Base-by-base conservation (phyloP, 306 rosid genomes). In the Hippophae rhamnoides region DNA sequence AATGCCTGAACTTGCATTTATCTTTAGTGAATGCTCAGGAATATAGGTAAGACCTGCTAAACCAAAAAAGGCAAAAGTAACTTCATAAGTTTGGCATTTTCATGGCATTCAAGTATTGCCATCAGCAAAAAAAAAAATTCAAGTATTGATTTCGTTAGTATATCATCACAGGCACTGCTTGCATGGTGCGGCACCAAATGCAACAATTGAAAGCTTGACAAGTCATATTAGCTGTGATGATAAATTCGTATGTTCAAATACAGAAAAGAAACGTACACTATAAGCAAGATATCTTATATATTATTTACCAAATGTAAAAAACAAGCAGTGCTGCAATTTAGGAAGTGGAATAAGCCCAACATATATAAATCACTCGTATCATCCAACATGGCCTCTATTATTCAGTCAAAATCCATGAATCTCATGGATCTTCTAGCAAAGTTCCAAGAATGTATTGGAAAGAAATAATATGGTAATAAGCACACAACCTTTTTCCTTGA, bases 1-100 rank as follows among this genome's bases (percentile, higher is more conserved):
- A 67, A 82, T 75, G 80, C 94, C 72, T 75, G 95, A 81, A 62
- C 84, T 86, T 63, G 99, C 86, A 44, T 82, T 81, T 63, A 88
- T 86, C 84, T 74, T 78, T 66, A 88, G 72, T 3, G 94, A 67
- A 69, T 75, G 62, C 76, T 88, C 94, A 3, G 97, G 97, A 62
- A 77, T 75, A 61, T 86, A 93, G 40, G 90, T 67, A 69, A 74
- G 66, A 72, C 99, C 99, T 88, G 88, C 67, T 52, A 56, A 62
- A 72, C 58, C 77, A 73, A 60, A 71, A 69, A 60, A 71, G 69
- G 10, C 43, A 41, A 47, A 42, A 49, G 14, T 18, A 13, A 0
- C 13, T 49, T 49, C 53, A 13, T 26, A 12, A 12, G 23, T 31
- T 2, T 31, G 4, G 4, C 38, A 2, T 31, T 2, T 13, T 12